phyloP scores from a whole-genome alignment of 352 stramenopile species.

The Phytophthora capsici region DNA sequence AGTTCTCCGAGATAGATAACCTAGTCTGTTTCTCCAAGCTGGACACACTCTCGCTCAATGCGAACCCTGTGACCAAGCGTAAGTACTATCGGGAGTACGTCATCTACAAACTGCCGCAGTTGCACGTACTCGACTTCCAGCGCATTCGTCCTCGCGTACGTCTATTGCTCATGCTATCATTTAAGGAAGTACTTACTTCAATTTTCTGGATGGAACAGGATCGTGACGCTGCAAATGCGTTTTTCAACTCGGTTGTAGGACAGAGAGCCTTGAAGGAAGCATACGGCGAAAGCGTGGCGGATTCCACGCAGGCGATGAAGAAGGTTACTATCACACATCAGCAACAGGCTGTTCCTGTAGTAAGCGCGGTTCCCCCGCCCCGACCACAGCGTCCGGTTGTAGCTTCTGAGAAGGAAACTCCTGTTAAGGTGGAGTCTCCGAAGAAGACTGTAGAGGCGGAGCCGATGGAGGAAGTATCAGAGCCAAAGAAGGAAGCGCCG shows the following conservation, averaged over 20 bases:
- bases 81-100: slow-evolving; percentile 94
- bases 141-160: slow-evolving; percentile 80
- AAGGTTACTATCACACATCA: slow-evolving; percentile 41
- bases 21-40: slow-evolving; percentile 85
- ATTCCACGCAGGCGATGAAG: slow-evolving; percentile 56
- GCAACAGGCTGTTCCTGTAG: slow-evolving; percentile 21
- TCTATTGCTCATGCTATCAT: slow-evolving; percentile 6
- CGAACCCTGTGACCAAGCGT: slow-evolving; percentile 91
- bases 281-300: slow-evolving; percentile 42
- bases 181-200: neutral
- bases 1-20: slow-evolving; percentile 85
- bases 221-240: slow-evolving; percentile 70
- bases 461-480: slow-evolving; percentile 26
- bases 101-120: slow-evolving; percentile 89
- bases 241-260: slow-evolving; percentile 80
- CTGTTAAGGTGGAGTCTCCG: slow-evolving; percentile 16
- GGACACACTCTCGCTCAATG: slow-evolving; percentile 81
- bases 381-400: slow-evolving; percentile 31
- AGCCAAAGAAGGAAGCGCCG: slow-evolving; percentile 22
- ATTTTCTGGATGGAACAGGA: slow-evolving; percentile 50
- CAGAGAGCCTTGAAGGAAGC: slow-evolving; percentile 70
- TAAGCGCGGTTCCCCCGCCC: slow-evolving; percentile 33
- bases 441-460: slow-evolving; percentile 29
- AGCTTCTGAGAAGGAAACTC: slow-evolving; percentile 18
- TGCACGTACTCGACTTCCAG: slow-evolving; percentile 89